Evolutionary conservation across 345 rosid species (phyloP).

Genomic region (Populus nigra): DNA sequence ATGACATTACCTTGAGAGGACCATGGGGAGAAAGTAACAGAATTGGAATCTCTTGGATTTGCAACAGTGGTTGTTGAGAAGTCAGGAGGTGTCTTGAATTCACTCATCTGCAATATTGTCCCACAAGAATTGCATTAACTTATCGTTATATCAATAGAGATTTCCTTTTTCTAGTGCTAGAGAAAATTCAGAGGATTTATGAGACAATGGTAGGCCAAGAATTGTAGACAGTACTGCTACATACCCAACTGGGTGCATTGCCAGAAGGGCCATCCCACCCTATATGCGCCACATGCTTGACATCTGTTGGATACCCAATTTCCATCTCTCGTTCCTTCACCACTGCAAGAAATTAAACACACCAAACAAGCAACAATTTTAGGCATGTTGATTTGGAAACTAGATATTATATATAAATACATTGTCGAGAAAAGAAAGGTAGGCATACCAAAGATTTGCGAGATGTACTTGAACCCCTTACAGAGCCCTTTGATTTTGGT

Average conservation of each 20-base stretch:
- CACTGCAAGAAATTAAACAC: conserved; percentile 30
- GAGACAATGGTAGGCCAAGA: neutral
- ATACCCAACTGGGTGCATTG: conserved; percentile 82
- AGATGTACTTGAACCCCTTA: conserved; percentile 80
- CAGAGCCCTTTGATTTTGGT: conserved; percentile 79
- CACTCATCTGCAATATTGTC: conserved; percentile 66
- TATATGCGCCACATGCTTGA: conserved; percentile 88
- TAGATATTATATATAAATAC: neutral
- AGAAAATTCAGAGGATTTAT: neutral
- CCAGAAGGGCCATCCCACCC: conserved; percentile 83
- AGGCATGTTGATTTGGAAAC: neutral
- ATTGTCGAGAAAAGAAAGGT: neutral
- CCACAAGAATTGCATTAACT: conserved; percentile 10
- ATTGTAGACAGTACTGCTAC: conserved; percentile 24
- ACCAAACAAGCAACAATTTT: neutral
- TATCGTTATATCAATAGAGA: neutral
- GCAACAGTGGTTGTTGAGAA: conserved; percentile 52
- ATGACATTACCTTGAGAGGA: conserved; percentile 60
- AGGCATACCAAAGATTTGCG: conserved; percentile 74
- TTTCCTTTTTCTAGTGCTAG: neutral
- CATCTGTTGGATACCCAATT: conserved; percentile 94
- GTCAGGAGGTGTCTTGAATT: conserved; percentile 68
- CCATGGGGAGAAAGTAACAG: conserved; percentile 54
- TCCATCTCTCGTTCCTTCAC: conserved; percentile 77
- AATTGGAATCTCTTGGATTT: conserved; percentile 53